Percentiles rank a stretch among this genome's conserved stretches.
These are phyloP conservation scores for Odontarrhena argentea DNA, from an alignment of 345 rosid species.

Conservation along the genomic window DNA sequence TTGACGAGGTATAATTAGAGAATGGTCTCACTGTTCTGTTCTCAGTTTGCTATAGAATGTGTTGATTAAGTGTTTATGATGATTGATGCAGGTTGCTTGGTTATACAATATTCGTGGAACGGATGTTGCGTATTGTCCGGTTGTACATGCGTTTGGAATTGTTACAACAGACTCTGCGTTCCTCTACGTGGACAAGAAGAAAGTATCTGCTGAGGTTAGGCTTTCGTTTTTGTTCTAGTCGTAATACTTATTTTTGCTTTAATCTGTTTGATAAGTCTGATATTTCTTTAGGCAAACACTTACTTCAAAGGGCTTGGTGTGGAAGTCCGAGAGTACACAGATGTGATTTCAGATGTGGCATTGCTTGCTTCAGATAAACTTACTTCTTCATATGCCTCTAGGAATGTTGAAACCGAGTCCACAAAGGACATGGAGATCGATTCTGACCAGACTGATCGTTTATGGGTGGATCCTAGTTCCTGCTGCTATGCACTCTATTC, in stretches of 20 bases:
- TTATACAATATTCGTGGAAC: conserved; percentile 87
- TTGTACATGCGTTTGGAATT: conserved; percentile 93
- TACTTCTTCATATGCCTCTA: conserved; percentile 38
- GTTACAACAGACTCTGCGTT: conserved; percentile 69
- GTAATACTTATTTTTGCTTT: not conserved
- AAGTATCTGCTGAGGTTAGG: conserved; percentile 70
- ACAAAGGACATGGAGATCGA: conserved; percentile 36
- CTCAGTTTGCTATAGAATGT: conserved; percentile 4
- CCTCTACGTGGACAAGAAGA: conserved; percentile 76
- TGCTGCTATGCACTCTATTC: conserved; percentile 92
- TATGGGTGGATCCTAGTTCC: conserved; percentile 81
- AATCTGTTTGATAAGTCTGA: not conserved
- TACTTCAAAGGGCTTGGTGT: conserved; percentile 59
- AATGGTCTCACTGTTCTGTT: not conserved
- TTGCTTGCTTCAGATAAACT: conserved; percentile 69
- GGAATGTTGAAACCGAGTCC: not conserved
- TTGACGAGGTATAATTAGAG: conserved; percentile 67
- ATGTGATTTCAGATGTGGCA: conserved; percentile 65
- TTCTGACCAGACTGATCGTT: conserved; percentile 46
- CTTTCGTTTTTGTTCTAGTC: conserved; percentile 4
- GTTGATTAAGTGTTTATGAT: conserved; percentile 1
- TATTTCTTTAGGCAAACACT: conserved; percentile 47
- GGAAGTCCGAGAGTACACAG: conserved; percentile 70
- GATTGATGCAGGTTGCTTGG: conserved; percentile 90
- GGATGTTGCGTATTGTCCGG: conserved; percentile 88